phyloP scores from a whole-genome alignment of 306 rosid genomes.

The Citrullus amarus region DNA sequence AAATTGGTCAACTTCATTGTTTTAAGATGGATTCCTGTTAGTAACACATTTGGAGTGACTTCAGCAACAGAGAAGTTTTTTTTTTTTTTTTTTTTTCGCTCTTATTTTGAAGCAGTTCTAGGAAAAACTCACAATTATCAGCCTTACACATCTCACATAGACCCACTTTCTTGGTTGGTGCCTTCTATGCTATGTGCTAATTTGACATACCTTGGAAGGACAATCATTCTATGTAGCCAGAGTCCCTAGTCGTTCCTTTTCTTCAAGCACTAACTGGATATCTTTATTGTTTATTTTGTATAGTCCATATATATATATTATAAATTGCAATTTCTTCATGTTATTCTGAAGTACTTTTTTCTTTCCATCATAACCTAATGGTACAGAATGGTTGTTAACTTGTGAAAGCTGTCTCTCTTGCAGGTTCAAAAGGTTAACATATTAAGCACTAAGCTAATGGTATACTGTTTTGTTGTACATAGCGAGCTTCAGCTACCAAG shows the following conservation, averaged over 20 bases:
- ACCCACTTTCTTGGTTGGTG: not conserved
- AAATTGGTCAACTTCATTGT: not conserved
- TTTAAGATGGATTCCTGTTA: not conserved
- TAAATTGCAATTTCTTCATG: not conserved
- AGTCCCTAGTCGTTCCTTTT: not conserved
- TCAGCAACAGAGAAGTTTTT: not conserved
- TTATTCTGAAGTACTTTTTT: not conserved
- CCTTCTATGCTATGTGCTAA: not conserved
- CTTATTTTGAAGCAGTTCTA: no score
- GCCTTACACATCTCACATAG: not conserved
- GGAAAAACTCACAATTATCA: not conserved
- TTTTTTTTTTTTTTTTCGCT: not conserved
- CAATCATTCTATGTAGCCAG: not conserved
- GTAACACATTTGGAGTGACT: not conserved
- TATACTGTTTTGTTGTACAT: not conserved
- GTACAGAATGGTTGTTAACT: not conserved
- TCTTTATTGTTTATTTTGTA: not conserved
- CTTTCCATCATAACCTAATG: not conserved
- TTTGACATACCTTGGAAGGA: not conserved
- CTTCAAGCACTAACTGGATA: not conserved
- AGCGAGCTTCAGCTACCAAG: not conserved
- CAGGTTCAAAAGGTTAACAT: slow-evolving; percentile 5
- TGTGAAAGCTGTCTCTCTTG: not conserved
- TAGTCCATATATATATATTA: no score
- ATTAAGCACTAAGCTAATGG: not conserved